Percentiles rank a stretch among this genome's conserved stretches.
phyloP scores from a whole-genome alignment of 495 filamentous ascomycete species.

The Trichoderma virens region DNA sequence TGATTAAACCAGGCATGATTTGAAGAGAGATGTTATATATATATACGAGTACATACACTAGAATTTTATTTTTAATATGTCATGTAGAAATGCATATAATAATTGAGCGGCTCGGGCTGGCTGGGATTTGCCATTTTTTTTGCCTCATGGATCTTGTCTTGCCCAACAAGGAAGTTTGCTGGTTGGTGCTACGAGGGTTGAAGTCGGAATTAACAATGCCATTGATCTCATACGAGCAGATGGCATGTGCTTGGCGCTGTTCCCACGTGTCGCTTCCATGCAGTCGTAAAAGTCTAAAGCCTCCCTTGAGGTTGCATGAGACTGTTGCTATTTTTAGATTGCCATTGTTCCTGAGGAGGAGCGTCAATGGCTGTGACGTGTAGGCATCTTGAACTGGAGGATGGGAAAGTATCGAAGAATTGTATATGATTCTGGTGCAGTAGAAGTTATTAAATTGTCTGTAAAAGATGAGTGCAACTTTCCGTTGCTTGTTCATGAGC shows the following conservation, averaged over 20 bases:
- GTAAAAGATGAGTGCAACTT: too few relatives aligned
- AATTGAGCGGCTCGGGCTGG: neutral
- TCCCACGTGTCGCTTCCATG: neutral
- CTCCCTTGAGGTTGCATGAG: too few relatives aligned
- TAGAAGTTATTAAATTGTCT: neutral
- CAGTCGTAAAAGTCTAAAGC: neutral
- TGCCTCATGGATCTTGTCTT: too few relatives aligned
- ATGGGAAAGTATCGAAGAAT: neutral
- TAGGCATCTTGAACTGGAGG: neutral
- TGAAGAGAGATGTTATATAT: neutral
- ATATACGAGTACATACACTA: neutral
- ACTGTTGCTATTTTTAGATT: too few relatives aligned
- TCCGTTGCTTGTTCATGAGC: too few relatives aligned
- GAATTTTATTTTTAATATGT: neutral
- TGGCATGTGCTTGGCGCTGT: neutral
- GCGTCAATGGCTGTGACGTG: neutral
- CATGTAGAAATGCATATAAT: neutral
- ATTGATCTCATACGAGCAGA: neutral
- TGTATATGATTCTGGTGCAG: neutral
- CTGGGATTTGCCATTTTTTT: too few relatives aligned
- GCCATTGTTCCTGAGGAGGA: neutral
- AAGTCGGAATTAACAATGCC: neutral
- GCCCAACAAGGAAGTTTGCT: too few relatives aligned
- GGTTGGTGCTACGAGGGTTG: too few relatives aligned
- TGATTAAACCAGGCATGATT: neutral